These are phyloP conservation scores for Corylus americana DNA, from an alignment of 306 rosid species.

Conservation along the genomic window DNA sequence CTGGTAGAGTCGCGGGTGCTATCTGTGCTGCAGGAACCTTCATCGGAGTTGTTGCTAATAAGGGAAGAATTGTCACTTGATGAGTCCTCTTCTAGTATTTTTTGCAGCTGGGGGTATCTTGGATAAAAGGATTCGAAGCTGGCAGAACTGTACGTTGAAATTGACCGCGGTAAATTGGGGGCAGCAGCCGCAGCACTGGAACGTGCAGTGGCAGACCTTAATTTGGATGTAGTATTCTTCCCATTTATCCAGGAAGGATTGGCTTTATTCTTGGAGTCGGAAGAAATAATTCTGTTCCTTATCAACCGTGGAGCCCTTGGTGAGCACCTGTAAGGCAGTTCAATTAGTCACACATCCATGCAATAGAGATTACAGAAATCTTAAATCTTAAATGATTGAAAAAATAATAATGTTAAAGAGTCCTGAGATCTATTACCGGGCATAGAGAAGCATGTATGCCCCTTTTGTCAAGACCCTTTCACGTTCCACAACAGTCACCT, in stretches of 20 bases:
- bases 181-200: slow-evolving; percentile 37
- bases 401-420: not conserved
- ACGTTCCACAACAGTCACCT: slow-evolving; percentile 77
- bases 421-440: slow-evolving; percentile 55
- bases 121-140: slow-evolving; percentile 48
- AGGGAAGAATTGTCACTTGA: slow-evolving; percentile 91
- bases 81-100: slow-evolving; percentile 72
- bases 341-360: slow-evolving; percentile 24
- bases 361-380: slow-evolving; percentile 8
- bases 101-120: slow-evolving; percentile 43
- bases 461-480: slow-evolving; percentile 78
- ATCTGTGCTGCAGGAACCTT: slow-evolving; percentile 84
- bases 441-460: slow-evolving; percentile 94
- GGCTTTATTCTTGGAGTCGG: slow-evolving; percentile 53
- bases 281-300: slow-evolving; percentile 47
- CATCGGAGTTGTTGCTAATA: slow-evolving; percentile 75
- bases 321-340: slow-evolving; percentile 63
- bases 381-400: not conserved
- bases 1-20: slow-evolving; percentile 66
- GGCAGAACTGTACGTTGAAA: slow-evolving; percentile 38
- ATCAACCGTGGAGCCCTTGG: slow-evolving; percentile 89
- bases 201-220: slow-evolving; percentile 30
- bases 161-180: slow-evolving; percentile 27
- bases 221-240: slow-evolving; percentile 38
- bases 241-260: slow-evolving; percentile 41